Evolutionary conservation across 805 yeast species (phyloP).

Genomic region (Candida ortonii): DNA sequence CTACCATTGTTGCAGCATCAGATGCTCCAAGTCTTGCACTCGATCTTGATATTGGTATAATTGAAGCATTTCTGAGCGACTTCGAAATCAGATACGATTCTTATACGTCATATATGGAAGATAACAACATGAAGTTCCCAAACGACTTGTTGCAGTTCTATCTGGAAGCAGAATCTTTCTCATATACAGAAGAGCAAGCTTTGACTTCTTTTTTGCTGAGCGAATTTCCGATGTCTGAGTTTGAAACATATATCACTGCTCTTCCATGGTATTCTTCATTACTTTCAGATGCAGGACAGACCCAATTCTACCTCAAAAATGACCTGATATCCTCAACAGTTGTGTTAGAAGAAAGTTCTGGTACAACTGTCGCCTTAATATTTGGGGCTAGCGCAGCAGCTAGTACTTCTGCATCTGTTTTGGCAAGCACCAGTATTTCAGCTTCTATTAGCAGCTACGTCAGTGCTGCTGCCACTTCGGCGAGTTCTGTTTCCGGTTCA

Average conservation of each 20-base stretch:
- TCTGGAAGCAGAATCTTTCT: conserved; percentile 15
- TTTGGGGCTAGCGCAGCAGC: conserved; percentile 1
- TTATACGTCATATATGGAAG: conserved; percentile 37
- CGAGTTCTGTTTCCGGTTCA: background rate
- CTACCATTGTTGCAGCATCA: conserved; percentile 24
- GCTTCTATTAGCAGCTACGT: conserved; percentile 1
- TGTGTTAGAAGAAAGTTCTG: conserved; percentile 7
- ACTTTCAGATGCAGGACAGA: conserved; percentile 22
- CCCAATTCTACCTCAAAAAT: conserved; percentile 29
- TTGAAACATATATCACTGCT: conserved; percentile 29
- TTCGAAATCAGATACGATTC: conserved; percentile 25
- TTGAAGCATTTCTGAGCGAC: conserved; percentile 33
- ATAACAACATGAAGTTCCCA: conserved; percentile 29
- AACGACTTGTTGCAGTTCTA: conserved; percentile 30
- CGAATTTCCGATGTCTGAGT: conserved; percentile 33
- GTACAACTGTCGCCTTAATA: conserved; percentile 3
- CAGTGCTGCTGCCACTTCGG: conserved; percentile 1
- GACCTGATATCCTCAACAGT: conserved; percentile 26
- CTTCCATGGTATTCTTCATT: conserved; percentile 36
- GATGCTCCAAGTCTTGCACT: conserved; percentile 34
- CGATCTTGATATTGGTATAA: conserved; percentile 29
- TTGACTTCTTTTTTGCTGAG: conserved; percentile 26
- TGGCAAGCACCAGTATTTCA: too few species aligned
- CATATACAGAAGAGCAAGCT: conserved; percentile 15
- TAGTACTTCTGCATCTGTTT: too few species aligned